Conservation (phyloP, 106 monocot species). For the Chionographis japonica region DNA sequence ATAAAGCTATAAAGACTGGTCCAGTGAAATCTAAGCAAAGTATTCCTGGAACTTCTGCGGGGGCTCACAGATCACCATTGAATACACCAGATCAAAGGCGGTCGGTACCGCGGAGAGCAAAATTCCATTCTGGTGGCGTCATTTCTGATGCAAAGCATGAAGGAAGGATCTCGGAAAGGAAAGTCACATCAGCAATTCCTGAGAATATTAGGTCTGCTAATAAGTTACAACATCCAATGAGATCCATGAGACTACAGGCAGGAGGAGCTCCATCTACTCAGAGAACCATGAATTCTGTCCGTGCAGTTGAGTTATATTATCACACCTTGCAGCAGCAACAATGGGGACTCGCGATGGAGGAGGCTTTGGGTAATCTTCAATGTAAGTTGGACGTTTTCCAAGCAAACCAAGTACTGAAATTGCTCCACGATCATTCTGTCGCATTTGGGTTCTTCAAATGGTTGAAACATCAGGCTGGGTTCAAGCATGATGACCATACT, state of each 20-base stretch:
- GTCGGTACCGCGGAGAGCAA: slow-evolving; percentile 12
- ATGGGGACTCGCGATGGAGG: slow-evolving; percentile 61
- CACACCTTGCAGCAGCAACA: slow-evolving; percentile 62
- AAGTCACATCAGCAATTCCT: neutral
- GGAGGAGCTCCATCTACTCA: slow-evolving; percentile 5
- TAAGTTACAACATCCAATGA: slow-evolving; percentile 27
- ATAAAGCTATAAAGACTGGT: slow-evolving; percentile 5
- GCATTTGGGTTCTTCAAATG: slow-evolving; percentile 90
- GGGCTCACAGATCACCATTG: slow-evolving; percentile 3
- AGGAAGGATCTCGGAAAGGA: slow-evolving; percentile 7
- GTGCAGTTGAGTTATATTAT: slow-evolving; percentile 44
- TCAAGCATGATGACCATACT: slow-evolving; percentile 89
- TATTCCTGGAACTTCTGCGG: slow-evolving; percentile 18
- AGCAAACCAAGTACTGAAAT: slow-evolving; percentile 91
- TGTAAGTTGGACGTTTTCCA: slow-evolving; percentile 70
- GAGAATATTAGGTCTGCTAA: slow-evolving; percentile 6
- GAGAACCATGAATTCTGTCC: slow-evolving; percentile 27
- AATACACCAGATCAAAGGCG: slow-evolving; percentile 21
- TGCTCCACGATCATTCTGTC: slow-evolving; percentile 63
- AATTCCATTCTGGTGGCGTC: slow-evolving; percentile 27
- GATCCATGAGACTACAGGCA: slow-evolving; percentile 21
- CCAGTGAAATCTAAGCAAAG: slow-evolving; percentile 28
- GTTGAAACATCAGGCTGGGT: slow-evolving; percentile 76
- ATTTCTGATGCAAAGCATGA: slow-evolving; percentile 13
- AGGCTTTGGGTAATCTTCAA: slow-evolving; percentile 46